Base-by-base conservation (phyloP, 768 basidiomycete genomes). In the Gymnopilus dilepis region DNA sequence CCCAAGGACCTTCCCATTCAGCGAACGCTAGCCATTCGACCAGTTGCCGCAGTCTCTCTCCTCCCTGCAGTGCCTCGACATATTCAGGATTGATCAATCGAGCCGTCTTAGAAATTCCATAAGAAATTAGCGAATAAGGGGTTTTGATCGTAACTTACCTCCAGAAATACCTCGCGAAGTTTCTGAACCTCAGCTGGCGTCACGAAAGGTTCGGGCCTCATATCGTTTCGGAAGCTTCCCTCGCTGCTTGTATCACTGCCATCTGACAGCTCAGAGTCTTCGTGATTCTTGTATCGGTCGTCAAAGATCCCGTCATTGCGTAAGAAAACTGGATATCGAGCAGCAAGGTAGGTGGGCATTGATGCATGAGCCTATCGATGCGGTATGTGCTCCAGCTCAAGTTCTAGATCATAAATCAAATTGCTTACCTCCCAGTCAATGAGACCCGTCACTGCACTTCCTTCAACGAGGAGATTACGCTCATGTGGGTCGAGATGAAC, bases 1-100 rank as follows among this genome's bases (percentile, higher is more conserved):
- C 11, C 58, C 48, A 47, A 13, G 43, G 22, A 31, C 48, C 34
- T 11, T 38, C 58, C 58, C 43, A 47, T 47, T 47, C 43, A 13
- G 43, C 43, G 19, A 47, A 47, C 2, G 43, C 24, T 13, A 47
- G 15, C 43, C 43, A 47, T 8, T 47, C 43, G 11, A 47, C 24
- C 9, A 47, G 21, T 13, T 47, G 43, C 3, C 43, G 43, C 8
- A 47, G 22, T 24, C 15, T 26, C 17, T 47, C 43, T 6, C 24
- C 43, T 24, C 26, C 11, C 2, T 11, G 11, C 22, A 47, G 13
- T 3, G 43, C 43, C 3, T 47, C 43, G 15, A 47, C 24, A 26
- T 24, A 47, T 21, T 47, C 24, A 6, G 22, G 24, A 24, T 47
- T 47, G 24, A 47, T 15, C 11, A 11, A 13, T 24, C 26, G 12